Evolutionary conservation across 176 grass and related monocot species (phyloP), one percentile per base, ranked within the genome.

Genomic region (Avena eriantha): DNA sequence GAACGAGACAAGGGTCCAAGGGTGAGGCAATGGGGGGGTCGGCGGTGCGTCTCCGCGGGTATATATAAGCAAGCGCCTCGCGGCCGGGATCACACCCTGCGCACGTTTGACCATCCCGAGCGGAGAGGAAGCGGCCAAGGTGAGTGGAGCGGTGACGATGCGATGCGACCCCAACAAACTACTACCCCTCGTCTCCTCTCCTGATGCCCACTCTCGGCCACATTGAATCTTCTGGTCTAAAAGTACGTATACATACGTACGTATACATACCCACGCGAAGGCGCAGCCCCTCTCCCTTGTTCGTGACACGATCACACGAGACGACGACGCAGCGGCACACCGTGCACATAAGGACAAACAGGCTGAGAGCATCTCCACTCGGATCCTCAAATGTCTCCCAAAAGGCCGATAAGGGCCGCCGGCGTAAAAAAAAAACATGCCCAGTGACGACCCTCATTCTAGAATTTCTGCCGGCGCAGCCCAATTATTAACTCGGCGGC

Each of bases 1-100:
- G 54, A 36, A 7, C 4, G 68, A 85, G 87, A 89, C 76, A 45
- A 73, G 76, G 54, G 82, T 89, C 87, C 87, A 89, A 80, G 49
- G 86, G 39, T 58, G 86, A 88, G 76, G 82, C 34, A 61, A 75
- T 63, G 66, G 66, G 5, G n/a, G 9, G 23, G 54, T 61, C 71
- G 49, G 45, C 82, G 81, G 75, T 51, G 76, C 41, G 9, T 58
- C 15, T 36, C 29, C 8, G 64, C 26, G 54, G 53, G 18, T 63
- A 78, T 85, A 80, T 89, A 89, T 89, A 89, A 9, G 12, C 77
- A 19, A 8, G 21, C 57, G 47, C 55, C 41, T 26, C 16, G 19
- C 59, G 48, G 53, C 22, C 22, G 23, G 59, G 59, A 29, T 70
- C 64, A 34, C 47, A 10, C 47, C 48, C 10, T 60, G 58, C n/a